Conservation (phyloP, 805 yeast genomes). For the Isabelozyma gotoi region DNA sequence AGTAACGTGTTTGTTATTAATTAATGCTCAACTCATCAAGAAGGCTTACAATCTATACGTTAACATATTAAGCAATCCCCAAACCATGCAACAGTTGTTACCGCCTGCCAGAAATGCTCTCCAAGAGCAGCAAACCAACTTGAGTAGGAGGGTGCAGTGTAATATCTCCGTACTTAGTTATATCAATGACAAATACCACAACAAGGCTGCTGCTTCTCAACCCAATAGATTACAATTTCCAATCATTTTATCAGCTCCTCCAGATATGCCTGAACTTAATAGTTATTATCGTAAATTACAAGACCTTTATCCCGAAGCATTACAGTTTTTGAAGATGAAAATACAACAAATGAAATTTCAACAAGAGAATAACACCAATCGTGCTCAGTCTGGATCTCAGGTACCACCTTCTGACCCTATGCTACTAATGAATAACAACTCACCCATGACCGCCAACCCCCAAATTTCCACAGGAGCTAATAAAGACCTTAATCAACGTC, state of each 20-base stretch:
- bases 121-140: conserved; percentile 34
- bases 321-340: conserved; percentile 41
- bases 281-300: conserved; percentile 47
- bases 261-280: conserved; percentile 53
- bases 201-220: conserved; percentile 24
- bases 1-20: conserved; percentile 40
- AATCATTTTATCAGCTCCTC: conserved; percentile 52
- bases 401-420: no score
- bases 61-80: conserved; percentile 34
- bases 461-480: not conserved
- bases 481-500: no score
- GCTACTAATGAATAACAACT: not conserved
- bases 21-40: conserved; percentile 43
- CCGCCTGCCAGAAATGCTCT: conserved; percentile 13
- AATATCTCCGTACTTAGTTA: conserved; percentile 39
- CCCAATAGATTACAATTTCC: conserved; percentile 41
- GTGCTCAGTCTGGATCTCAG: no score
- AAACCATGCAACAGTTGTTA: conserved; percentile 28
- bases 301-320: conserved; percentile 54
- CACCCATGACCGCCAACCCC: not conserved
- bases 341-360: conserved; percentile 37
- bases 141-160: conserved; percentile 42
- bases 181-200: conserved; percentile 38
- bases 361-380: conserved; percentile 9
- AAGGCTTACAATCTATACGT: conserved; percentile 37